Conservation (phyloP, 106 monocot species). For the Acorus gramineus region DNA sequence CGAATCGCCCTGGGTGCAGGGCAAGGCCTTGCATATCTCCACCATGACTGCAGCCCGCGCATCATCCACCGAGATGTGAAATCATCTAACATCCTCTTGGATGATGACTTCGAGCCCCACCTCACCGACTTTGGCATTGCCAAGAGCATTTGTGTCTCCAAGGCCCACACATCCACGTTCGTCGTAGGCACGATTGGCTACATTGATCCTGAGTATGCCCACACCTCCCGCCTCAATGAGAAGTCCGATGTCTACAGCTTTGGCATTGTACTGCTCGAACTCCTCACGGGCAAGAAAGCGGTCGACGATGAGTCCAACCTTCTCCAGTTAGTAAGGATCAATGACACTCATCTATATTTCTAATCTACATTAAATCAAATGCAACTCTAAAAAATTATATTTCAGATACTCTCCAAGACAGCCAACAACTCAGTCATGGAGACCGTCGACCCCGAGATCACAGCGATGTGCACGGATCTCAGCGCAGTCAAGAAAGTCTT, state of each 20-base stretch:
- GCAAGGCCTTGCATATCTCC: conserved; percentile 84
- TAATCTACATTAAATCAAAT: neutral
- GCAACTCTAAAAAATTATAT: too few species aligned
- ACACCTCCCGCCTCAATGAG: conserved; percentile 84
- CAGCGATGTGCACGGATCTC: conserved; percentile 58
- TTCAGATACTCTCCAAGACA: conserved; percentile 70
- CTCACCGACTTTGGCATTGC: conserved; percentile 96
- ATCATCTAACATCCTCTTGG: conserved; percentile 89
- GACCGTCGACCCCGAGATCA: conserved; percentile 57
- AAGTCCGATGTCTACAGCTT: conserved; percentile 97
- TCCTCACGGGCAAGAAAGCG: conserved; percentile 76
- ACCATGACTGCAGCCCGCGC: conserved; percentile 87
- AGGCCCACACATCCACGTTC: conserved; percentile 87
- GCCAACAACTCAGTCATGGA: conserved; percentile 79
- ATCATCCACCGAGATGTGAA: conserved; percentile 95
- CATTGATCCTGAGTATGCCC: conserved; percentile 92
- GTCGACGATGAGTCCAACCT: conserved; percentile 87
- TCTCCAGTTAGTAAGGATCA: conserved; percentile 60
- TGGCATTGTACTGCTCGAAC: conserved; percentile 84
- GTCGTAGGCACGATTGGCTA: conserved; percentile 98
- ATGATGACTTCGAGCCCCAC: conserved; percentile 83
- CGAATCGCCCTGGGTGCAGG: conserved; percentile 77
- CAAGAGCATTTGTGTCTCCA: conserved; percentile 66
- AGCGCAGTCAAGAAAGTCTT: conserved; percentile 64
- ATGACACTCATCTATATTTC: neutral